These are phyloP conservation scores for Cornus suecica DNA, from an alignment of 148 eudicot genomes.

Conservation along the genomic window DNA sequence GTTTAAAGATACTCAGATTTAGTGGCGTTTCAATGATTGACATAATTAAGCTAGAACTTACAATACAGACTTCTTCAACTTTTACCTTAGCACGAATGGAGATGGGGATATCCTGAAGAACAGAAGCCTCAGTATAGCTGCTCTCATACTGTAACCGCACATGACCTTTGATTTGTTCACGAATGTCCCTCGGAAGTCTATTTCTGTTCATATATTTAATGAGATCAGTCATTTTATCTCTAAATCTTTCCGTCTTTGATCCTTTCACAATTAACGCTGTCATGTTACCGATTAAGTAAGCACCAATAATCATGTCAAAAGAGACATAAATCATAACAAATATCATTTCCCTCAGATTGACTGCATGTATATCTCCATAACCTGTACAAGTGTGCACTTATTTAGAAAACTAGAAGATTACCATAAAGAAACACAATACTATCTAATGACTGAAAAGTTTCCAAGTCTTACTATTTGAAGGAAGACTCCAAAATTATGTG, in stretches of 20 bases:
- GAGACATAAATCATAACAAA: constrained; percentile 73
- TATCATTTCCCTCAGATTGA: constrained; percentile 74
- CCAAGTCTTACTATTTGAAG: not conserved
- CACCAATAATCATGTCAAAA: constrained; percentile 74
- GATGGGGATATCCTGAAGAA: constrained; percentile 62
- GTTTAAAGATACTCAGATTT: not conserved
- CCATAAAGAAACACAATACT: not conserved
- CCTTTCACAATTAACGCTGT: constrained; percentile 77
- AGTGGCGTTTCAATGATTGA: not conserved
- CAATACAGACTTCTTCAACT: not conserved
- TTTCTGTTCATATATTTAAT: constrained; percentile 66
- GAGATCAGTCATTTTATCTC: constrained; percentile 70
- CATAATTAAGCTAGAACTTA: not conserved
- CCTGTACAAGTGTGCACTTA: constrained; percentile 32
- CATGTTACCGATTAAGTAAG: constrained; percentile 73
- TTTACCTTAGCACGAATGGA: constrained; percentile 74
- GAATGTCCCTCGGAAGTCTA: constrained; percentile 56
- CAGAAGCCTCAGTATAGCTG: constrained; percentile 61
- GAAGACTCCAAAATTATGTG: not conserved
- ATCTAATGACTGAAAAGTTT: not conserved
- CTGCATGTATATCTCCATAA: constrained; percentile 81
- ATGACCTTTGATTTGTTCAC: constrained; percentile 68
- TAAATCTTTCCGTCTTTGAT: constrained; percentile 60
- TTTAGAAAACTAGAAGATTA: not conserved
- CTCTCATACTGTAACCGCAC: constrained; percentile 66